Evolutionary conservation across 73 alveolate species (phyloP).

Genomic region (Symbiodinium pilosum): DNA sequence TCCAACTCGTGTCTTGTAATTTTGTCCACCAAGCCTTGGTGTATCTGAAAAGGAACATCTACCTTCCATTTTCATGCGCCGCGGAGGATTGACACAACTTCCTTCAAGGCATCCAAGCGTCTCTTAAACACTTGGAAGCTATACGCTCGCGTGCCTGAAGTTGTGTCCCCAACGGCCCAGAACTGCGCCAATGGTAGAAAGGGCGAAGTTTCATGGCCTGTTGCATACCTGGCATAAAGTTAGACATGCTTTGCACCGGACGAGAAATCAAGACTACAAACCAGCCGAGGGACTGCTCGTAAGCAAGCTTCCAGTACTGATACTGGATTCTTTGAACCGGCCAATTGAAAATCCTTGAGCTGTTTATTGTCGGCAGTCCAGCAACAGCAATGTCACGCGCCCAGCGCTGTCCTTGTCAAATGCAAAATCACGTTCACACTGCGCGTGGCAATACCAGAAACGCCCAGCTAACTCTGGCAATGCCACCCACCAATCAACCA

Average conservation of each 20-base stretch:
- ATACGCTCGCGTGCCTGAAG: constrained; percentile 81
- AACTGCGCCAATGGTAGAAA: constrained; percentile 74
- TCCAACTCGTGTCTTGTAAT: constrained; percentile 39
- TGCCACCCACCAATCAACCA: not conserved
- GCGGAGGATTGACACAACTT: too few species aligned
- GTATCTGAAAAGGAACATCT: too few species aligned
- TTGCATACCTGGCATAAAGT: constrained; percentile 47
- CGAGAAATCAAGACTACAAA: not conserved
- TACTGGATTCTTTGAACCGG: constrained; percentile 60
- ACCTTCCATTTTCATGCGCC: too few species aligned
- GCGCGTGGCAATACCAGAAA: too few species aligned
- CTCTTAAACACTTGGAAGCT: constrained; percentile 17
- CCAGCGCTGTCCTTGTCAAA: constrained; percentile 16
- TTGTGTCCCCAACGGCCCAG: constrained; percentile 94
- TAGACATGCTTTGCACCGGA: not conserved
- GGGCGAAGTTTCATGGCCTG: constrained; percentile 88
- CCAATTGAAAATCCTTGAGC: constrained; percentile 74
- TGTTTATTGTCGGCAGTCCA: constrained; percentile 61
- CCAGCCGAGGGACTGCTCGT: constrained; percentile 36
- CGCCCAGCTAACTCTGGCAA: too few species aligned
- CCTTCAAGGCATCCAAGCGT: not conserved
- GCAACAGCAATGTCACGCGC: constrained; percentile 65
- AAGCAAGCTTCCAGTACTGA: constrained; percentile 59
- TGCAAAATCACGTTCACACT: too few species aligned
- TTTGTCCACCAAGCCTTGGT: constrained; percentile 25